phyloP scores from a whole-genome alignment of 2,329 filamentous ascomycete species.

The Fusarium sp. region DNA sequence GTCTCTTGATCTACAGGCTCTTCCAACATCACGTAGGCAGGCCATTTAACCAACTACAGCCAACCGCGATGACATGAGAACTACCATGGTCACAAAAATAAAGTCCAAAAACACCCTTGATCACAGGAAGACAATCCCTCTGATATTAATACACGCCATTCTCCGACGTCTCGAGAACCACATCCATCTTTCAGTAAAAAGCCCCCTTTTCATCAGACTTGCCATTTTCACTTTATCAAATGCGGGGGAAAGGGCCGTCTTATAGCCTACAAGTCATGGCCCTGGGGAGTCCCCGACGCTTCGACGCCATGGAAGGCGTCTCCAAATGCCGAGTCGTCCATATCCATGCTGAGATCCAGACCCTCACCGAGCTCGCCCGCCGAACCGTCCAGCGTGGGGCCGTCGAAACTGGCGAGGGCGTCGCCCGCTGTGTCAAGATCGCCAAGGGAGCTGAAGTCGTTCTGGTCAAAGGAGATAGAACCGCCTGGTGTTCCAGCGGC shows the following conservation, averaged over 20 bases:
- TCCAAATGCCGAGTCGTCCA: slow-evolving; percentile 84
- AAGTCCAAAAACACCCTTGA: slow-evolving; percentile 22
- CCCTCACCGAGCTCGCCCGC: slow-evolving; percentile 62
- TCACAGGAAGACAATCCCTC: slow-evolving; percentile 14
- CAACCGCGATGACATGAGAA: slow-evolving; percentile 6
- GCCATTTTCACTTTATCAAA: neutral
- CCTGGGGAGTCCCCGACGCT: slow-evolving; percentile 49
- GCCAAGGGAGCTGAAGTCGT: slow-evolving; percentile 70
- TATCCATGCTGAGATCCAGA: slow-evolving; percentile 69
- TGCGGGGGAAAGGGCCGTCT: neutral
- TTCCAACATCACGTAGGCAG: slow-evolving; percentile 1
- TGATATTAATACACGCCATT: slow-evolving; percentile 40
- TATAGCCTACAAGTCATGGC: slow-evolving; percentile 47
- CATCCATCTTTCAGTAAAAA: slow-evolving; percentile 11
- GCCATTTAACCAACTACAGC: slow-evolving; percentile 7
- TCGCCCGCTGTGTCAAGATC: slow-evolving; percentile 77
- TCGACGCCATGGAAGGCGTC: slow-evolving; percentile 79
- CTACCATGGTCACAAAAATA: slow-evolving; percentile 26
- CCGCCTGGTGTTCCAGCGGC: slow-evolving; percentile 50
- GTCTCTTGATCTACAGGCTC: slow-evolving; percentile 19
- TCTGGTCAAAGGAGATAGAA: slow-evolving; percentile 60
- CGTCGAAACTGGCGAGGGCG: slow-evolving; percentile 72
- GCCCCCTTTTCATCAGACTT: slow-evolving; percentile 9
- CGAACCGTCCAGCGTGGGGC: slow-evolving; percentile 59
- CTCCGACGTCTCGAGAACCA: slow-evolving; percentile 38